Percentiles rank a stretch among this genome's conserved stretches.
Conservation (phyloP, 345 rosid genomes). For the Triadica sebifera region DNA sequence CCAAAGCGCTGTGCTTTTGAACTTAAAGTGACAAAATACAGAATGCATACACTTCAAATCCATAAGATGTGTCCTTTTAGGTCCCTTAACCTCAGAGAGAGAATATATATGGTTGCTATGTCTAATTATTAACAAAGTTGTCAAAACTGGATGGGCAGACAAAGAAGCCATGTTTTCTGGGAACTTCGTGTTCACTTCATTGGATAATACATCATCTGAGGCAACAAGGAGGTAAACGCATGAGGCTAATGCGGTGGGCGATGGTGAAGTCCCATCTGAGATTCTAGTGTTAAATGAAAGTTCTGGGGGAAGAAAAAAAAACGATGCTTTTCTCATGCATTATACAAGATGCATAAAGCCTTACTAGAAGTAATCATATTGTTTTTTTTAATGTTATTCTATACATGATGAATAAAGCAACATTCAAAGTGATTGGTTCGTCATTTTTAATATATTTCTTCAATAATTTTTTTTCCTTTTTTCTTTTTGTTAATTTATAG, state of each 20-base stretch:
- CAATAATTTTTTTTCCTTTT: too few species aligned
- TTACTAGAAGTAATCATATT: background rate
- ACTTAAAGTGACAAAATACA: too few species aligned
- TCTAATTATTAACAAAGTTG: constrained; percentile 17
- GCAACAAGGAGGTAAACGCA: constrained; percentile 4
- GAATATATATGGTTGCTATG: background rate
- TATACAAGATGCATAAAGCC: background rate
- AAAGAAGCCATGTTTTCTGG: constrained; percentile 86
- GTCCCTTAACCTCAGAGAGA: background rate
- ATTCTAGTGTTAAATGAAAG: background rate
- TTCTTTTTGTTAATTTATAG: too few species aligned
- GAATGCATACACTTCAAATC: too few species aligned
- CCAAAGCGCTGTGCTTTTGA: too few species aligned
- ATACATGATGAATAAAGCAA: background rate
- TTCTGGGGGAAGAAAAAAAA: background rate
- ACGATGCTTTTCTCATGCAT: background rate
- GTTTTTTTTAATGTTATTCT: background rate
- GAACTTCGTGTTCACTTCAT: constrained; percentile 72
- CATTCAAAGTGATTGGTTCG: background rate
- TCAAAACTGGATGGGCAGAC: constrained; percentile 46
- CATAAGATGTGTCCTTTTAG: background rate
- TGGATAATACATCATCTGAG: constrained; percentile 30
- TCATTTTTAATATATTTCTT: too few species aligned
- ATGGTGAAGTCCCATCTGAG: background rate
- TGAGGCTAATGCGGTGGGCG: background rate